phyloP scores from a whole-genome alignment of 2,329 filamentous ascomycete species.

The Hypoxylon sp. region DNA sequence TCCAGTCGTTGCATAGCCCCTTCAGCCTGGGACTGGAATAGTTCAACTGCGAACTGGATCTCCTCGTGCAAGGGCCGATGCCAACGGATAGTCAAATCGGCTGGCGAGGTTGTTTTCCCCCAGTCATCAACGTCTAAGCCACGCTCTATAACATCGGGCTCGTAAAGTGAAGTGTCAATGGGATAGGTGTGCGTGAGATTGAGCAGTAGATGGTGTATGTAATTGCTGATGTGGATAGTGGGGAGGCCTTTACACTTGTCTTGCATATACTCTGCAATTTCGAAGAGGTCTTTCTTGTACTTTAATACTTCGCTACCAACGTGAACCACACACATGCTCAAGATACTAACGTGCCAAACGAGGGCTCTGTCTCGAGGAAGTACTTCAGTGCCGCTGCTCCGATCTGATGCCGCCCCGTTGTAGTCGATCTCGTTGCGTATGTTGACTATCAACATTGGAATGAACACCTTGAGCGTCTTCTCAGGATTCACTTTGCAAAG shows the following conservation, averaged over 20 bases:
- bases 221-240: slow-evolving; percentile 97
- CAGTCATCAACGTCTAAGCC: slow-evolving; percentile 86
- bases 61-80: slow-evolving; percentile 86
- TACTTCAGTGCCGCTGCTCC: slow-evolving; percentile 93
- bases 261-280: slow-evolving; percentile 96
- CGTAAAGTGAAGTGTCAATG: slow-evolving; percentile 88
- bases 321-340: slow-evolving; percentile 98
- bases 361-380: slow-evolving; percentile 91
- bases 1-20: slow-evolving; percentile 82
- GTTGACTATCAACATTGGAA: slow-evolving; percentile 90
- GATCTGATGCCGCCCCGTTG: slow-evolving; percentile 94
- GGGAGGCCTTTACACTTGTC: slow-evolving; percentile 93
- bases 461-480: slow-evolving; percentile 90
- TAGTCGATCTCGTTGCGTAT: slow-evolving; percentile 98
- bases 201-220: slow-evolving; percentile 94
- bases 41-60: slow-evolving; percentile 87
- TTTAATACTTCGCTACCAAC: slow-evolving; percentile 91
- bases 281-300: slow-evolving; percentile 90
- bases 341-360: slow-evolving; percentile 96
- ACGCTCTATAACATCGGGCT: slow-evolving; percentile 78
- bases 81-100: slow-evolving; percentile 89
- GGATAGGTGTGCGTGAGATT: slow-evolving; percentile 96
- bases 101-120: slow-evolving; percentile 82
- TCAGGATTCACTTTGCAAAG: slow-evolving; percentile 96
- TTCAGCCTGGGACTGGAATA: slow-evolving; percentile 88